Evolutionary conservation across 768 basidiomycete genomes (phyloP), one percentile per base, ranked within the genome.

Genomic region (Russula foetens): DNA sequence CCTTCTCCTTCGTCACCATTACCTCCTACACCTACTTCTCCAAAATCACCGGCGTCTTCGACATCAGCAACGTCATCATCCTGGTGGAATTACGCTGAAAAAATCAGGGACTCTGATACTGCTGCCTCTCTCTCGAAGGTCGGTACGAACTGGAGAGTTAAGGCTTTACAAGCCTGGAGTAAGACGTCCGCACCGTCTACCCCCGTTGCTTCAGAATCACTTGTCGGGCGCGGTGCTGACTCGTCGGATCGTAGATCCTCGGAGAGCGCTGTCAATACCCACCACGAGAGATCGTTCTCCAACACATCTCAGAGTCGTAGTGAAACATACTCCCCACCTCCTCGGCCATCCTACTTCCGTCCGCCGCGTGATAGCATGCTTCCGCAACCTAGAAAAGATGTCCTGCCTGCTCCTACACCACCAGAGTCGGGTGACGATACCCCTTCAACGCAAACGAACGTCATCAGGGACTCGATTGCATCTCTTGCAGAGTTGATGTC

Each of bases 101-200:
- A 84, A 67, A 67, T 91, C 15, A 85, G 81, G 68, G 84, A 88
- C 55, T 88, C 88, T 2, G 86, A 90, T 67, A 74, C 88, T 1
- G 76, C 83, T 39, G 89, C 90, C 14, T 77, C 81, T 1, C 71
- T 90, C 17, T 76, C 90, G 2, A 92, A 89, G 72, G 83, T 80
- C 56, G 84, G 88, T 71, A 86, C 80, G 26, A 90, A 90, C 63
- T 88, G 84, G 85, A 80, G 82, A 21, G 87, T 86, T 21, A 84
- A 77, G 64, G 83, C 84, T 17, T 66, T 84, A 47, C 65, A 79
- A 56, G 74, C 66, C 11, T 69, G 71, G 72, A 69, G 56, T 35
- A 54, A 58, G 57, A 49, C 39, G n/a, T 57, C 59, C 5, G 59
- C 67, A n/a, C 61, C 69, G 0, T 58, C 70, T 9, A 68, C 69